A percentile compares a stretch with the other conserved stretches of the same genome.
Evolutionary conservation across 805 yeast species (phyloP).

Genomic region (Alloascoidea africana): DNA sequence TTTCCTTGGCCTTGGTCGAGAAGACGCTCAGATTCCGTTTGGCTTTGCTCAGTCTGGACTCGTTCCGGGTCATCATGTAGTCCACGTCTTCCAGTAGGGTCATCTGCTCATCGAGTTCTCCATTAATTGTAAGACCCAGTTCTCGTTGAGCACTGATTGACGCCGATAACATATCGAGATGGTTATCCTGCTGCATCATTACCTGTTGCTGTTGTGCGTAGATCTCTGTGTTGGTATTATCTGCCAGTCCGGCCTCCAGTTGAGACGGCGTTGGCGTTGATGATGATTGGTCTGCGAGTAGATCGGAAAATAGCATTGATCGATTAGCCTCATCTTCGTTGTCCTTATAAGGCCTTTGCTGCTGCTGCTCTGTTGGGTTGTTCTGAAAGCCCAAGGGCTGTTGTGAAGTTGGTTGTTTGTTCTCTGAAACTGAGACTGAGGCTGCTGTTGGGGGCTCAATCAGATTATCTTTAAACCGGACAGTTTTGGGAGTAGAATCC

Average conservation of each 20-base stretch:
- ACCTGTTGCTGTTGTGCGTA: conserved; percentile 2
- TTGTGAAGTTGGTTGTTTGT: background rate
- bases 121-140: conserved; percentile 2
- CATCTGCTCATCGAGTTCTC: conserved; percentile 2
- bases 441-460: conserved; percentile 2
- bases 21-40: conserved; percentile 1
- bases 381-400: background rate
- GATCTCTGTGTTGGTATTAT: background rate
- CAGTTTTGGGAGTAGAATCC: conserved; percentile 1
- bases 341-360: conserved; percentile 3
- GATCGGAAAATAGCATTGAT: conserved; percentile 2
- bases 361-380: background rate
- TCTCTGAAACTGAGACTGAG: no score
- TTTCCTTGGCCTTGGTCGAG: conserved; percentile 1
- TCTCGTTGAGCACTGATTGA: conserved; percentile 2
- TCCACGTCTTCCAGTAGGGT: conserved; percentile 3
- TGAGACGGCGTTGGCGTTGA: background rate
- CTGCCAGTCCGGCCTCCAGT: background rate
- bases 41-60: conserved; percentile 2
- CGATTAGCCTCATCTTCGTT: background rate
- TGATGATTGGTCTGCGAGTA: background rate
- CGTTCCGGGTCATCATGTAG: background rate
- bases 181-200: conserved; percentile 1
- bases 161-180: background rate
- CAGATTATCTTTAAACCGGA: conserved; percentile 4